Evolutionary conservation across 257 asterid species (phyloP).

Genomic region (Primulina huaijiensis): DNA sequence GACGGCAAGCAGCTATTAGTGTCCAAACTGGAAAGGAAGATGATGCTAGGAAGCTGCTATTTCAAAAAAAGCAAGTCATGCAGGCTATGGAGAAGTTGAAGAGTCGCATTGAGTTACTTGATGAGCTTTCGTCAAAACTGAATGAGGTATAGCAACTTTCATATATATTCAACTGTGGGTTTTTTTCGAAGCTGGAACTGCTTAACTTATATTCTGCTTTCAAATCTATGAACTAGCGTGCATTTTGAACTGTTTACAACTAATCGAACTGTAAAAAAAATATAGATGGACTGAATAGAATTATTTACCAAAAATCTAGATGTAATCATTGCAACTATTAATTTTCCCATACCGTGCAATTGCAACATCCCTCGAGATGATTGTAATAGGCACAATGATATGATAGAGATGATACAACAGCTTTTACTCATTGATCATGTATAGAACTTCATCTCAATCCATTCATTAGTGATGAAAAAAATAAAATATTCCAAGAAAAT

Average conservation of each 20-base stretch:
- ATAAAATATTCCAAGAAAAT: too few species aligned
- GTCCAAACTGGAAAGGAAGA: slow-evolving; percentile 72
- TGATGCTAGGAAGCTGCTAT: slow-evolving; percentile 74
- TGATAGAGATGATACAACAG: too few species aligned
- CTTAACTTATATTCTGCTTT: neutral
- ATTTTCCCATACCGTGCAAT: too few species aligned
- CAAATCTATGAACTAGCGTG: neutral
- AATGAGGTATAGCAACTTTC: slow-evolving; percentile 53
- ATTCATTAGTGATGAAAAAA: too few species aligned
- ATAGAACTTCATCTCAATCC: too few species aligned
- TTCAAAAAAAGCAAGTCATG: slow-evolving; percentile 85
- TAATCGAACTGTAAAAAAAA: too few species aligned
- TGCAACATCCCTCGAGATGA: too few species aligned
- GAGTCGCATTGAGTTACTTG: slow-evolving; percentile 75
- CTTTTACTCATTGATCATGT: too few species aligned
- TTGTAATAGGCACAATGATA: too few species aligned
- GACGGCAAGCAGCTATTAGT: slow-evolving; percentile 66
- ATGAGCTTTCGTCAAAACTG: slow-evolving; percentile 66
- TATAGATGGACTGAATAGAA: neutral
- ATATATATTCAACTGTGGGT: slow-evolving; percentile 17
- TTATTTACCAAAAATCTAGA: too few species aligned
- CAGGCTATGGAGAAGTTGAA: slow-evolving; percentile 84
- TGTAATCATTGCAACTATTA: too few species aligned
- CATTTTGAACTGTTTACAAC: neutral
- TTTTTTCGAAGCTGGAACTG: slow-evolving; percentile 3